Evolutionary conservation across 2,329 filamentous ascomycete species (phyloP), one percentile per base, ranked within the genome.

Genomic region (Proliferodiscus dingleyae): DNA sequence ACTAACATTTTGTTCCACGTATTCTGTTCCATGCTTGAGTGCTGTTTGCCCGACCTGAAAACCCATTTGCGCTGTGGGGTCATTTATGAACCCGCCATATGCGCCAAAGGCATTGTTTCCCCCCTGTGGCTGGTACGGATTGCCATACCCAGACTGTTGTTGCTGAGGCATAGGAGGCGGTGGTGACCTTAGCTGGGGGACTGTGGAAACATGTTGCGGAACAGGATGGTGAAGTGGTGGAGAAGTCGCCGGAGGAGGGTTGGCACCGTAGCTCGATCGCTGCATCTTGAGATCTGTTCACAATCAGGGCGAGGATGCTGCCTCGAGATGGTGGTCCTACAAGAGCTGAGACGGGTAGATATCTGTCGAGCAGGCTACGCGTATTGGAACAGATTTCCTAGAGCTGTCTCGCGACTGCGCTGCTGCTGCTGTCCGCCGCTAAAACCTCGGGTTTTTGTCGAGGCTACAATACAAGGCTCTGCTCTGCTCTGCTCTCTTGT

Each of bases 201-300:
- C 93, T 47, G 90, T 95, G 64, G 93, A 97, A 61, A 97, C 91
- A 75, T 98, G 93, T 69, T 98, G 93, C 52, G 93, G 93, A 48
- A 97, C 89, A 47, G 93, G 93, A 66, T 97, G 93, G 69, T 97
- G 93, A 59, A 97, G 82, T 56, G 91, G 90, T 65, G 90, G 91
- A 64, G 89, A 95, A 59, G 83, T 80, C 49, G 81, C 80, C 23
- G 80, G 80, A 13, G 59, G 46, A 55, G 78, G 74, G 63, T 90
- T 87, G 67, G n/a, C n/a, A n/a, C 81, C 81, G 71, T 93, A 95
- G 44, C 81, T 75, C 64, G 84, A 77, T 66, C 89, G 86, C 71
- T 96, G 91, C 91, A 96, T 96, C 16, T 52, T 57, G 43, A n/a
- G n/a, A n/a, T n/a, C n/a, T n/a, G n/a, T n/a, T n/a, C n/a, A n/a